phyloP scores from a whole-genome alignment of 2,329 filamentous ascomycete species.

The Alternaria conjuncta region DNA sequence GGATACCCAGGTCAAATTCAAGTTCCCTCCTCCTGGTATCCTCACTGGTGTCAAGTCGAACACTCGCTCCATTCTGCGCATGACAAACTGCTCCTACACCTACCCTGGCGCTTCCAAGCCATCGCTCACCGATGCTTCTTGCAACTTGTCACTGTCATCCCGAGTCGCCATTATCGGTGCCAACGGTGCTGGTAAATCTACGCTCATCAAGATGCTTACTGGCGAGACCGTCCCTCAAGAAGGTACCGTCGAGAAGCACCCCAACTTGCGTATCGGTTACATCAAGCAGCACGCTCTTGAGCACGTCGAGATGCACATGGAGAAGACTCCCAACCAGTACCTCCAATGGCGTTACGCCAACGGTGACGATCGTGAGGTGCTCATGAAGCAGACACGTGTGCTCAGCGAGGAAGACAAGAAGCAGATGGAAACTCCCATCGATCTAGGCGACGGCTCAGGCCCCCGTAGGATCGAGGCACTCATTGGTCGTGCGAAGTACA shows the following conservation, averaged over 20 bases:
- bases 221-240: constrained; percentile 84
- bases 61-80: constrained; percentile 92
- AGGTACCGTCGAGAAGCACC: constrained; percentile 96
- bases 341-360: constrained; percentile 98
- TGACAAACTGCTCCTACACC: constrained; percentile 89
- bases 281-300: constrained; percentile 99
- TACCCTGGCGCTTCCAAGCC: constrained; percentile 91
- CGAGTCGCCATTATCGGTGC: constrained; percentile 95
- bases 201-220: constrained; percentile 95
- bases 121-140: constrained; percentile 86
- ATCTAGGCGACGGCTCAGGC: constrained; percentile 82
- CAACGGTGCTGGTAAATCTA: constrained; percentile 98
- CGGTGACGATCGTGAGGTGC: constrained; percentile 94
- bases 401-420: constrained; percentile 82
- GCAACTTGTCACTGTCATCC: constrained; percentile 85
- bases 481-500: constrained; percentile 96
- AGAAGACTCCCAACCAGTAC: constrained; percentile 99
- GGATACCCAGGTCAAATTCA: constrained; percentile 88
- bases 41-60: constrained; percentile 93
- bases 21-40: constrained; percentile 95
- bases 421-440: constrained; percentile 90
- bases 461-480: constrained; percentile 80
- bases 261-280: constrained; percentile 97
- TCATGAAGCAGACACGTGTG: constrained; percentile 95
- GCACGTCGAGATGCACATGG: constrained; percentile 99